Percentiles rank a stretch among this genome's conserved stretches.
These are phyloP conservation scores for Pinus taeda DNA, from an alignment of 75 land plant species.

Conservation along the genomic window DNA sequence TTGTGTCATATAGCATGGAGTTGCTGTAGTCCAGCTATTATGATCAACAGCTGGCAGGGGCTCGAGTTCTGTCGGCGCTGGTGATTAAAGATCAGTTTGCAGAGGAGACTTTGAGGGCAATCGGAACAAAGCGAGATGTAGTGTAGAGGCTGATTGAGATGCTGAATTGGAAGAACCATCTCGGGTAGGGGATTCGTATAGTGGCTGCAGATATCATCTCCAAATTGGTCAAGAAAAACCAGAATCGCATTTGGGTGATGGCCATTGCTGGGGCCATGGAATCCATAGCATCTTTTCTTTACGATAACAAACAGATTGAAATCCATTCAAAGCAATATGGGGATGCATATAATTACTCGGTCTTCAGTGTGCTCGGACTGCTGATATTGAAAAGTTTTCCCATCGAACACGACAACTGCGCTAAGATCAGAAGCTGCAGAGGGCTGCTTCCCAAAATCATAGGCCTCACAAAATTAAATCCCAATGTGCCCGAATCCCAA, in stretches of 20 bases:
- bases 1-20: conserved; percentile 59
- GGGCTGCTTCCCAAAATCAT: conserved; percentile 23
- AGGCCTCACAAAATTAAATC: conserved; percentile 34
- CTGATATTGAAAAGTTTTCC: conserved; percentile 31
- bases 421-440: conserved; percentile 20
- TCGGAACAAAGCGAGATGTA: conserved; percentile 5
- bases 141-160: conserved; percentile 81
- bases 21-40: conserved; percentile 41
- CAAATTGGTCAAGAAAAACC: conserved; percentile 45
- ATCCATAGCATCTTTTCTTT: conserved; percentile 60
- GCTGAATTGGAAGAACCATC: conserved; percentile 72
- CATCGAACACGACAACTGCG: conserved; percentile 37
- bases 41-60: conserved; percentile 72
- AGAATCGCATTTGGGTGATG: conserved; percentile 55
- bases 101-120: background rate
- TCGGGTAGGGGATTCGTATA: conserved; percentile 58
- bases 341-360: background rate
- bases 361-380: conserved; percentile 12
- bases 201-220: conserved; percentile 55
- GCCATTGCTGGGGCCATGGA: conserved; percentile 82
- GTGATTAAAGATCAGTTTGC: conserved; percentile 3
- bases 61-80: background rate
- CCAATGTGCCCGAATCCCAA: conserved; percentile 22
- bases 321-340: too few species aligned
- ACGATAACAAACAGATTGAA: background rate